Conservation (phyloP, 768 basidiomycete species). For the Coprinellus micaceus region DNA sequence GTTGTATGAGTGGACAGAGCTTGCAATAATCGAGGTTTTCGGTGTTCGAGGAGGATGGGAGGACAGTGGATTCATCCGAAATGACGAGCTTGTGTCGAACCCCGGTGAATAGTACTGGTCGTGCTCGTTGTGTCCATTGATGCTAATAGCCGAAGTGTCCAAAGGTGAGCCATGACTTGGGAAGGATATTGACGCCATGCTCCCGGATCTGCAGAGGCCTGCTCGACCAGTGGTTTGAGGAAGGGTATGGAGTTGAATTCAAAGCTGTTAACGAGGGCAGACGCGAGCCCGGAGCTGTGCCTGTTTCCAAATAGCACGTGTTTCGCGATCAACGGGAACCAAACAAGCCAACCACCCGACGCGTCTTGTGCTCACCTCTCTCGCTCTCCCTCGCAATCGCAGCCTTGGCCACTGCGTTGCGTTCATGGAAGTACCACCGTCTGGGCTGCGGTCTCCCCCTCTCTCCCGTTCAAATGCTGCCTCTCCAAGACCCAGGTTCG, state of each 20-base stretch:
- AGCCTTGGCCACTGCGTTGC: neutral
- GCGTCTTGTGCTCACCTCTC: neutral
- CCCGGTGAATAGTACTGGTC: constrained; percentile 50
- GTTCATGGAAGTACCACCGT: constrained; percentile 17
- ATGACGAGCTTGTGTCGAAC: constrained; percentile 58
- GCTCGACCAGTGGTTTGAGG: neutral
- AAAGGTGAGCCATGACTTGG: constrained; percentile 36
- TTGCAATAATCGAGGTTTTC: constrained; percentile 47
- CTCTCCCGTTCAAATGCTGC: constrained; percentile 59
- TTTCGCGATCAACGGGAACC: neutral
- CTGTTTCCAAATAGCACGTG: constrained; percentile 8
- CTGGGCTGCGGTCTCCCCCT: constrained; percentile 59
- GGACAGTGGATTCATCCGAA: constrained; percentile 81
- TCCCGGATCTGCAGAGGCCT: neutral
- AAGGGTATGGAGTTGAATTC: neutral
- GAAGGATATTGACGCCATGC: constrained; percentile 71
- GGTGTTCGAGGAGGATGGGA: constrained; percentile 78
- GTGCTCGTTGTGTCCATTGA: constrained; percentile 37
- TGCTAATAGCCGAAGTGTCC: neutral
- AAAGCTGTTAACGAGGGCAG: neutral
- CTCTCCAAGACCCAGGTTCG: constrained; percentile 61
- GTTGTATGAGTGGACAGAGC: constrained; percentile 35
- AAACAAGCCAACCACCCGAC: constrained; percentile 12
- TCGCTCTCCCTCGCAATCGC: neutral
- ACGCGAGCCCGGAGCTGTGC: neutral